Conservation (phyloP, 1,139 yeast species). For the Sugiyamaella grinbergsii region DNA sequence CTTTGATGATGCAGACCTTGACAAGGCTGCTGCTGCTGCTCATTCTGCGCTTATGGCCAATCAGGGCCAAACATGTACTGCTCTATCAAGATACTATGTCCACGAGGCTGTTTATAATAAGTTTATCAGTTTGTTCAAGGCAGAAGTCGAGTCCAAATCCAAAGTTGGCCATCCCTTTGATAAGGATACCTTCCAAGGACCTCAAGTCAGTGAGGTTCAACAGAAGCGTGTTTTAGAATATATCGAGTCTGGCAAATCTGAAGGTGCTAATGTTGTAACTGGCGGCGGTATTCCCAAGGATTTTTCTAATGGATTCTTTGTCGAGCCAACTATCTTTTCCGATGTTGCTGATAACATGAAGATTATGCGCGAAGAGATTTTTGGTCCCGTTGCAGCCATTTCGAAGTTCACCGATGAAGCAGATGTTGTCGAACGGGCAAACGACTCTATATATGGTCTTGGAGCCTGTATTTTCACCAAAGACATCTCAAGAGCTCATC, state of each 20-base stretch:
- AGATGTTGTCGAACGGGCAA: slow-evolving; percentile 69
- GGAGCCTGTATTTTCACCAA: slow-evolving; percentile 80
- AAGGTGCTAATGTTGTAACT: slow-evolving; percentile 71
- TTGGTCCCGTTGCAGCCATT: slow-evolving; percentile 81
- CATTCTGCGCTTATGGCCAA: slow-evolving; percentile 67
- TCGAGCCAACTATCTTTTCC: slow-evolving; percentile 69
- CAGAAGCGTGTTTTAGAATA: slow-evolving; percentile 71
- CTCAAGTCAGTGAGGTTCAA: slow-evolving; percentile 77
- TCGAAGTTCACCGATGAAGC: slow-evolving; percentile 68
- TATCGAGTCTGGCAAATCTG: slow-evolving; percentile 69
- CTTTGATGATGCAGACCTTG: slow-evolving; percentile 70
- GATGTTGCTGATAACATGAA: slow-evolving; percentile 63
- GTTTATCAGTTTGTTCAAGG: slow-evolving; percentile 56
- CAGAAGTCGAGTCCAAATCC: slow-evolving; percentile 57
- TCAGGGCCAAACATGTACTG: slow-evolving; percentile 85
- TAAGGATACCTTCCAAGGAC: slow-evolving; percentile 73
- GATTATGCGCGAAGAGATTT: slow-evolving; percentile 71
- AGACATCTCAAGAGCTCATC: slow-evolving; percentile 56
- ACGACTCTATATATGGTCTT: slow-evolving; percentile 72
- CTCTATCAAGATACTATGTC: slow-evolving; percentile 77
- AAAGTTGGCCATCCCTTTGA: slow-evolving; percentile 83
- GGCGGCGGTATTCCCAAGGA: slow-evolving; percentile 88
- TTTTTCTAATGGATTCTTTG: slow-evolving; percentile 71
- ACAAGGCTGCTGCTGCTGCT: slow-evolving; percentile 58
- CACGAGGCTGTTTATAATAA: slow-evolving; percentile 75